Base-by-base conservation (phyloP, 1,284 basidiomycete genomes). In the Mrakiaceae sp. region DNA sequence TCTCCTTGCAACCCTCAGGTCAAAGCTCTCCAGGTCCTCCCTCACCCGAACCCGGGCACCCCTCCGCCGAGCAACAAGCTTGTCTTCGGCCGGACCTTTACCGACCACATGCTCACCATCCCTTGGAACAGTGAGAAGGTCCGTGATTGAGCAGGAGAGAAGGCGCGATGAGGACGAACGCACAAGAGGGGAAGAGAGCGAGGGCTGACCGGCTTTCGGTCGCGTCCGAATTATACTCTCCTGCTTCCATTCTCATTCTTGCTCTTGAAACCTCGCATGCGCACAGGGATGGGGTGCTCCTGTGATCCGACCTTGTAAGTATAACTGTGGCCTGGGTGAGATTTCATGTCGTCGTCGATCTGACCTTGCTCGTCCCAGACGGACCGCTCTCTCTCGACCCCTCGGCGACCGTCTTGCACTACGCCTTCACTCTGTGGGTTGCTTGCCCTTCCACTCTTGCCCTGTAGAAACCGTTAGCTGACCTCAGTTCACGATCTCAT, bases 61-160 rank as follows among this genome's bases (percentile, higher is more conserved):
- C 50, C 51, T 4, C 65, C 65, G 39, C 60, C 65, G 6, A 60
- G 57, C 43, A 56, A 55, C 52, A 66, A 66, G 58, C 70, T 80
- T 60, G 14, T 81, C 79, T 64, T 81, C 80, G 54, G 71, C 71
- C 70, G 78, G 77, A 67, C 67, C 69, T 71, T 70, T 47, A 84
- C 82, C 44, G 90, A 93, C 76, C 89, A 94, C 75, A 94, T 94
- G 89, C 80, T 90, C 56, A 74, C 85, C 54, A 76, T 82, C 46
- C 78, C 80, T 27, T 88, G 84, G 75, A 80, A 85, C 64, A 83
- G 85, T 0, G 70, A 73, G 9, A 78, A 74, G 27, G 27, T 27
- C 27, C 27, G 27, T 27, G 27, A 27, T 27, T 27, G 27, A 27
- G 27, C 27, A 27, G 27, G 27, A 27, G 27, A 27, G 27, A 27